phyloP scores from a whole-genome alignment of 495 filamentous ascomycete species.

The Daldinia childiae region DNA sequence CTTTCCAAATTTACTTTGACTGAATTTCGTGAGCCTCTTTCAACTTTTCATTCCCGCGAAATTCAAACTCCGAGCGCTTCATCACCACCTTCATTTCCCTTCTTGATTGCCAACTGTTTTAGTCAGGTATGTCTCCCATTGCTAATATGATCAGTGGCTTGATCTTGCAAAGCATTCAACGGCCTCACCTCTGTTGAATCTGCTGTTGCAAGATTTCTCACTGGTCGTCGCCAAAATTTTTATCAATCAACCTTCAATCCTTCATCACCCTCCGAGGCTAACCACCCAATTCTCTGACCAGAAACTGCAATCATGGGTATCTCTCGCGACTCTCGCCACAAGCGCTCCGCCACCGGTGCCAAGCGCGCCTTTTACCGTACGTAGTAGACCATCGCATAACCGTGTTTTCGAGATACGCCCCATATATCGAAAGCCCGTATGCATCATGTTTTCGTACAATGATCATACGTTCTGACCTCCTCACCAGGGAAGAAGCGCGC shows the following conservation, averaged over 20 bases:
- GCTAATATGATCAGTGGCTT: background rate
- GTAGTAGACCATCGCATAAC: slow-evolving; percentile 45
- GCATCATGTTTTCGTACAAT: slow-evolving; percentile 44
- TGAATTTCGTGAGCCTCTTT: slow-evolving; percentile 33
- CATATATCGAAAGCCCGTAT: slow-evolving; percentile 66
- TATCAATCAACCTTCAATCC: slow-evolving; percentile 6
- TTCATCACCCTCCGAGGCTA: slow-evolving; percentile 33
- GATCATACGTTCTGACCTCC: slow-evolving; percentile 70
- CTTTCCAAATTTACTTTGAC: slow-evolving; percentile 31
- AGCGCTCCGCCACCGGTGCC: slow-evolving; percentile 96
- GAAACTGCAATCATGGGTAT: slow-evolving; percentile 86
- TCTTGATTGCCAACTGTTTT: slow-evolving; percentile 44
- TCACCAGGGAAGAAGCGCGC: slow-evolving; percentile 82
- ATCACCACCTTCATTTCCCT: slow-evolving; percentile 36
- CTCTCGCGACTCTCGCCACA: slow-evolving; percentile 98
- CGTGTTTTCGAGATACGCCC: slow-evolving; percentile 35
- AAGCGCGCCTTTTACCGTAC: slow-evolving; percentile 92
- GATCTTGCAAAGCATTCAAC: background rate
- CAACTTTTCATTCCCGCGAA: slow-evolving; percentile 40
- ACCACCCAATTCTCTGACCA: slow-evolving; percentile 35
- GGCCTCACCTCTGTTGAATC: background rate
- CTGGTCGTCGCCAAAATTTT: slow-evolving; percentile 1
- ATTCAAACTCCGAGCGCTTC: slow-evolving; percentile 35
- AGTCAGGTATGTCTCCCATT: slow-evolving; percentile 43
- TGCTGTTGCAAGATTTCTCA: background rate